These are phyloP conservation scores for Phytophthora cryptogea DNA, from an alignment of 352 stramenopile species.

Conservation along the genomic window DNA sequence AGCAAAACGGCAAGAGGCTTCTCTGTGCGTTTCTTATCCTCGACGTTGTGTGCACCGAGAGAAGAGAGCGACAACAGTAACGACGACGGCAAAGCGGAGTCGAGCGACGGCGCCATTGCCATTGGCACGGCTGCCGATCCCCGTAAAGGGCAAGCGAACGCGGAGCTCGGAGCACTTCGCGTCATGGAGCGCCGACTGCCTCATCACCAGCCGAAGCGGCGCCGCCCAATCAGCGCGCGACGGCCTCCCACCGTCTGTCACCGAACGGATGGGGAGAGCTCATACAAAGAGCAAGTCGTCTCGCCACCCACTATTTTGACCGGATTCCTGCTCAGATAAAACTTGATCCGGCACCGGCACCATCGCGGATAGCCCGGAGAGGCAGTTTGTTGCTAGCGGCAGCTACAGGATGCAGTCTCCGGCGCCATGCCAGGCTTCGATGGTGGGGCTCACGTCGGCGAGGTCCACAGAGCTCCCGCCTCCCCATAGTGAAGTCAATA, in stretches of 20 bases:
- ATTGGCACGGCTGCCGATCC: slow-evolving; percentile 19
- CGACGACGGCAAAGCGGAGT: slow-evolving; percentile 9
- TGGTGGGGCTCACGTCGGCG: no score
- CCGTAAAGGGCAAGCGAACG: slow-evolving; percentile 12
- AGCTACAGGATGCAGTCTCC: neutral
- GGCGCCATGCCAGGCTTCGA: neutral
- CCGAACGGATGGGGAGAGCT: slow-evolving; percentile 17
- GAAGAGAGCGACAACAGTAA: neutral
- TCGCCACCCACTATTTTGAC: slow-evolving; percentile 6
- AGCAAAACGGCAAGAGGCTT: neutral
- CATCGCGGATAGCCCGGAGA: neutral
- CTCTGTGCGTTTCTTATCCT: slow-evolving; percentile 20
- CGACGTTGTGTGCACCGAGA: slow-evolving; percentile 9
- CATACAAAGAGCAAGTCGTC: slow-evolving; percentile 24
- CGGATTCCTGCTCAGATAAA: neutral
- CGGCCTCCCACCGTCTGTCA: slow-evolving; percentile 26
- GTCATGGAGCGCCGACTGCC: slow-evolving; percentile 11
- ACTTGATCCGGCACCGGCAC: neutral
- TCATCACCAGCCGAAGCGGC: slow-evolving; percentile 15
- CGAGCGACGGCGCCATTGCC: neutral
- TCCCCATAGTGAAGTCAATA: neutral
- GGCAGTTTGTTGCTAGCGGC: neutral
- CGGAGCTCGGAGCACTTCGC: neutral
- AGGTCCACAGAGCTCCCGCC: neutral
- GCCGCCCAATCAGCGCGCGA: slow-evolving; percentile 16